Evolutionary conservation across 2,329 filamentous ascomycete genomes (phyloP), one percentile per base, ranked within the genome.

Genomic region (Myriangium duriaei): DNA sequence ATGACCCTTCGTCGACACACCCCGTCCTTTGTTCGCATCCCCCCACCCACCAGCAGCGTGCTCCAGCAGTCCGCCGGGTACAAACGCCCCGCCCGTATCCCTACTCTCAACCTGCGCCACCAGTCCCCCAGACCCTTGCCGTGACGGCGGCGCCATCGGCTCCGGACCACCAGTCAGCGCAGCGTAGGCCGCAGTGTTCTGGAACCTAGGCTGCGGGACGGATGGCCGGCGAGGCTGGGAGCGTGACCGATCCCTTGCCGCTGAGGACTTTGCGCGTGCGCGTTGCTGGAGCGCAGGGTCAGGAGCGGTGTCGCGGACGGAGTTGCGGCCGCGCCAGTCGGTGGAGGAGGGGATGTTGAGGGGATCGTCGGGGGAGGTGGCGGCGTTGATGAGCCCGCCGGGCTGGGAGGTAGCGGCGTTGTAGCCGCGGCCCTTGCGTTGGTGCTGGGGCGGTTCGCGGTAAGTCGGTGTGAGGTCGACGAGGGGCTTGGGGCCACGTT

Each of bases 391-490:
- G 4, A 68, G 52, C 2, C 59, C 60, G 3, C 63, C 64, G 2
- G 57, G 44, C 2, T 51, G 48, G 6, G 59, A 57, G 1, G 56
- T 56, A 3, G 49, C 44, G 17, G 52, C 53, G 15, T 43, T 39
- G 49, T 55, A 63, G 3, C 72, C 74, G 42, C 68, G 68, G 11
- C 68, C 64, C 34, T 71, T 69, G 32, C 63, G 64, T 37, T 63
- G 57, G 50, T 69, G 68, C 54, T 78, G 67, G 12, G 77, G 77
- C 5, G 76, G 68, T 44, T 81, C 76, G 34, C 69, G 65, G 50
- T 78, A 80, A 34, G 67, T 64, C 0, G 76, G 74, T 0, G 75
- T 76, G 29, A 85, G 65, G 49, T 82, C 80, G 18, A 86, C 59
- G 4, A 86, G 65, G 1, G 81, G 79, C 44, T 74, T 75, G 48